Evolutionary conservation across 2,329 filamentous ascomycete genomes (phyloP).

Genomic region (Teratosphaeriaceae sp.): DNA sequence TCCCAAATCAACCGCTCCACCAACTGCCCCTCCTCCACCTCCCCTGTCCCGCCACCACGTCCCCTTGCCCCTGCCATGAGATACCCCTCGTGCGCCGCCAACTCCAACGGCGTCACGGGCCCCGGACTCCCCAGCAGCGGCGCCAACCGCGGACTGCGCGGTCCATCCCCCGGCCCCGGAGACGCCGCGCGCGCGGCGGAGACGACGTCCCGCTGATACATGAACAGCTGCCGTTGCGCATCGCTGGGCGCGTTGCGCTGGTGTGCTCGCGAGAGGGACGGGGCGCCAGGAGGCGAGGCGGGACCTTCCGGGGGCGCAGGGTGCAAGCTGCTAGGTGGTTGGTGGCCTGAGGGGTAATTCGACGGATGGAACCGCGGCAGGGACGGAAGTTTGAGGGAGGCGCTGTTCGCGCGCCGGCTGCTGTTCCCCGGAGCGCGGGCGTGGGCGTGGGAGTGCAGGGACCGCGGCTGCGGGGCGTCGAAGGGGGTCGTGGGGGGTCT

Average conservation of each 20-base stretch:
- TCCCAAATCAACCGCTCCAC: constrained; percentile 43
- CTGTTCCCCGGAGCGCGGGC: constrained; percentile 18
- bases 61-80: constrained; percentile 38
- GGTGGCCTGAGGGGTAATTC: constrained; percentile 36
- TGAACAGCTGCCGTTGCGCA: constrained; percentile 42
- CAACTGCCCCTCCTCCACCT: constrained; percentile 30
- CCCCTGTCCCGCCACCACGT: constrained; percentile 10
- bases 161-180: constrained; percentile 29
- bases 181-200: constrained; percentile 18
- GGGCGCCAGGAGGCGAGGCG: constrained; percentile 39
- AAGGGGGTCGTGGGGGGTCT: constrained; percentile 25
- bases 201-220: constrained; percentile 41
- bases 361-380: constrained; percentile 48
- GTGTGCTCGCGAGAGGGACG: too few relatives aligned
- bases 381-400: constrained; percentile 40
- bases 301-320: constrained; percentile 38
- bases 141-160: constrained; percentile 42
- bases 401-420: constrained; percentile 30
- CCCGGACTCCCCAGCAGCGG: constrained; percentile 46
- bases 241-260: constrained; percentile 41
- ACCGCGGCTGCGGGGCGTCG: constrained; percentile 25
- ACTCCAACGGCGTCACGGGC: constrained; percentile 47
- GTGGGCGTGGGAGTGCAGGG: constrained; percentile 23
- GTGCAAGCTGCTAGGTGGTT: constrained; percentile 30
- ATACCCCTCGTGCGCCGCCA: constrained; percentile 40